phyloP scores from a whole-genome alignment of 192 early-diverging fungal species.

The Coemansia sp. region DNA sequence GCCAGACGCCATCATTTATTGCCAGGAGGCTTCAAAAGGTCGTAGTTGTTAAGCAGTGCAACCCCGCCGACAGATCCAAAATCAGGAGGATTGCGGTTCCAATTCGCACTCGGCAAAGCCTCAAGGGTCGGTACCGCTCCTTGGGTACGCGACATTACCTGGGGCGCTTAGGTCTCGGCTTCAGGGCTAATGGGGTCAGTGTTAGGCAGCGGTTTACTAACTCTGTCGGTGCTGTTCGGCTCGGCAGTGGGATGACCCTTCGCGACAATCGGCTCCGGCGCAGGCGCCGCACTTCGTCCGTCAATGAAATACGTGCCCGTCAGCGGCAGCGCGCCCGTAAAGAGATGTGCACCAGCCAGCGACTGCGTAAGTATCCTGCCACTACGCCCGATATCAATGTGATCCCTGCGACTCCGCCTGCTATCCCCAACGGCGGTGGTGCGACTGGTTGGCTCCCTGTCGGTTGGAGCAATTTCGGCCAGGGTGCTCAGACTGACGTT shows the following conservation, averaged over 20 bases:
- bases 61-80: not conserved
- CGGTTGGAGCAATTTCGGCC: too few species aligned
- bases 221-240: not conserved
- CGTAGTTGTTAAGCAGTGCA: not conserved
- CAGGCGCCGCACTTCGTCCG: not conserved
- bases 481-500: too few species aligned
- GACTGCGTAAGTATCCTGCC: not conserved
- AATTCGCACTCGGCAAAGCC: not conserved
- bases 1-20: not conserved
- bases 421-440: not conserved
- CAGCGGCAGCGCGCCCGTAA: not conserved
- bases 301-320: not conserved
- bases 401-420: not conserved
- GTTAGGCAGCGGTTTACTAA: not conserved
- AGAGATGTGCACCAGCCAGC: not conserved
- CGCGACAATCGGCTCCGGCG: not conserved
- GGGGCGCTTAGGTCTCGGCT: not conserved
- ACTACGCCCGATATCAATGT: not conserved
- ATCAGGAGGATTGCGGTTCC: not conserved
- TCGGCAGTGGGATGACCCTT: not conserved
- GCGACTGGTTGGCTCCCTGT: too few species aligned
- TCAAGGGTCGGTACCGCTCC: not conserved
- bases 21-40: not conserved
- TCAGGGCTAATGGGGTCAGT: not conserved
- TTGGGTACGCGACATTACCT: not conserved